These are phyloP conservation scores for Russula griseocarnosa DNA, from an alignment of 768 basidiomycete genomes.

Conservation along the genomic window DNA sequence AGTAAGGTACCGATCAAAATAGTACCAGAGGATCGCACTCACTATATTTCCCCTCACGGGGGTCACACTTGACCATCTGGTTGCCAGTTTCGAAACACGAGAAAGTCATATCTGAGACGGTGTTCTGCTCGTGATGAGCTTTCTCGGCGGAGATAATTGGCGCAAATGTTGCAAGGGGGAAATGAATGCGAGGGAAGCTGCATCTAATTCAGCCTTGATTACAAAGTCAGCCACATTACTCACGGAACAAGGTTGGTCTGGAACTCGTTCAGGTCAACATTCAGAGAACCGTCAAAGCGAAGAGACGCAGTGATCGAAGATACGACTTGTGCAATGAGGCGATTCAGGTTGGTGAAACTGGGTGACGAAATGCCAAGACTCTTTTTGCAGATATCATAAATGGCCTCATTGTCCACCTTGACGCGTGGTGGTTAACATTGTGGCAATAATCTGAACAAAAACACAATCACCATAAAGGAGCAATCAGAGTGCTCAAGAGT, in stretches of 20 bases:
- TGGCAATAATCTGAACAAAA: neutral
- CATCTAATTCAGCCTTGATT: neutral
- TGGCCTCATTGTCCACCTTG: conserved; percentile 58
- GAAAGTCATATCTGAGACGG: conserved; percentile 65
- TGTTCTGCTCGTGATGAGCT: conserved; percentile 67
- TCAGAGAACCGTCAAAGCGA: conserved; percentile 62
- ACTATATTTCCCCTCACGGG: conserved; percentile 76
- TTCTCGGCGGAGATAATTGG: conserved; percentile 61
- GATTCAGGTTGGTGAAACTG: conserved; percentile 61
- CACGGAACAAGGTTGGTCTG: conserved; percentile 66
- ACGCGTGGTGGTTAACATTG: neutral
- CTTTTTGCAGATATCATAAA: conserved; percentile 61
- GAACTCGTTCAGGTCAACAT: conserved; percentile 69
- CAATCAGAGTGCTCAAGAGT: conserved; percentile 99
- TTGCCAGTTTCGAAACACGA: conserved; percentile 74
- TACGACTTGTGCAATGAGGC: conserved; percentile 63
- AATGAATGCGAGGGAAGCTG: conserved; percentile 63
- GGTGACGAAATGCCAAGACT: conserved; percentile 56
- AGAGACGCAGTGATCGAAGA: conserved; percentile 46
- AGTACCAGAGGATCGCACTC: conserved; percentile 27
- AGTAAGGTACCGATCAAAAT: neutral
- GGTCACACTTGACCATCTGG: conserved; percentile 80
- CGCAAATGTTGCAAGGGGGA: conserved; percentile 64
- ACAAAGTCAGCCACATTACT: conserved; percentile 26
- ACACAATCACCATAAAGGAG: conserved; percentile 83